phyloP scores from a whole-genome alignment of 164 flowering plant genomes.

The Aristolochia contorta region DNA sequence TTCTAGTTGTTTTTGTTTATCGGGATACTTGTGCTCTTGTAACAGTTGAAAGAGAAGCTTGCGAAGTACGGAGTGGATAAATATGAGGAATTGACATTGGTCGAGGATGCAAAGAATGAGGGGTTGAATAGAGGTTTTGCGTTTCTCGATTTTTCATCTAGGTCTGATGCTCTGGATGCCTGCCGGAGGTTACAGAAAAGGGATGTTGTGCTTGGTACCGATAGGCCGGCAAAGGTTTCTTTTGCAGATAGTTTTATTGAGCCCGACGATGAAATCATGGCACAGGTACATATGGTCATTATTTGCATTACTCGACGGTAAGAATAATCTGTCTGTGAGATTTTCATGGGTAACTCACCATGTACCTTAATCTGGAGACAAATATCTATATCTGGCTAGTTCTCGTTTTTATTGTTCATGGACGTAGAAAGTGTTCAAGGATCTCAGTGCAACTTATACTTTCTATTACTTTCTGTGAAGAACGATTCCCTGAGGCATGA shows the following conservation, averaged over 20 bases:
- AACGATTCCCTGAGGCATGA: no score
- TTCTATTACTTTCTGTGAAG: no score
- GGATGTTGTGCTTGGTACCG: constrained; percentile 75
- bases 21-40: not conserved
- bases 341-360: not conserved
- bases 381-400: no score
- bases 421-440: no score
- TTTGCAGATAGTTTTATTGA: constrained; percentile 93
- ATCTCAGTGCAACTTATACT: no score
- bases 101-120: constrained; percentile 63
- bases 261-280: constrained; percentile 92
- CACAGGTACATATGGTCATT: constrained; percentile 51
- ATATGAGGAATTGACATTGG: constrained; percentile 73
- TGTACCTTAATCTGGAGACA: not conserved
- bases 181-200: constrained; percentile 78
- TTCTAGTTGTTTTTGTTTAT: not conserved
- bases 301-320: not conserved
- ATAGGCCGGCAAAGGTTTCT: constrained; percentile 86
- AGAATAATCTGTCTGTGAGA: not conserved
- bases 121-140: constrained; percentile 94
- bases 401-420: no score
- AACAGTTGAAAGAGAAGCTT: constrained; percentile 78
- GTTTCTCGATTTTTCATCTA: constrained; percentile 77
- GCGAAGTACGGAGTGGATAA: constrained; percentile 63
- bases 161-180: constrained; percentile 90